Evolutionary conservation across 2,329 filamentous ascomycete species (phyloP).

Genomic region (Scolecobasidium constrictum): DNA sequence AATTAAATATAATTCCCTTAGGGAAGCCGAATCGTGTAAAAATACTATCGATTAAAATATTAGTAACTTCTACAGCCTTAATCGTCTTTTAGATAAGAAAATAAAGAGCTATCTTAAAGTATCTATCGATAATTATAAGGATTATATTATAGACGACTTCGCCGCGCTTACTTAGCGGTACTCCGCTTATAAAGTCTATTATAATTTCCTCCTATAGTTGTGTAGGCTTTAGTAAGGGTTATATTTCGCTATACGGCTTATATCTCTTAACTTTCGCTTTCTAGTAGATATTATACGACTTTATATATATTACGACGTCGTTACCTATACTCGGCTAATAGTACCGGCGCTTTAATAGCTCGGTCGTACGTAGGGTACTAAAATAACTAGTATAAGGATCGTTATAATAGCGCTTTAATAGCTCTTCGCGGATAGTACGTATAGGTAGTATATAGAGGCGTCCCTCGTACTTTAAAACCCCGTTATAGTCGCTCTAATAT

Average conservation of each 20-base stretch:
- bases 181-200: constrained; percentile 13
- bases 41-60: neutral
- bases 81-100: constrained; percentile 10
- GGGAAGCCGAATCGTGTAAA: constrained; percentile 6
- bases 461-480: neutral
- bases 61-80: constrained; percentile 11
- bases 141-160: constrained; percentile 12
- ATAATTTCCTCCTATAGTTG: constrained; percentile 11
- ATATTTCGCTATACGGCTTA: constrained; percentile 9
- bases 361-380: neutral
- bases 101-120: constrained; percentile 15
- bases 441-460: neutral
- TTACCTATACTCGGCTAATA: constrained; percentile 14
- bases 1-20: constrained; percentile 10
- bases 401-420: constrained; percentile 4
- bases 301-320: constrained; percentile 14
- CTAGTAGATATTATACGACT: constrained; percentile 11
- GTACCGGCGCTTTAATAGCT: constrained; percentile 1
- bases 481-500: neutral
- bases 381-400: constrained; percentile 4
- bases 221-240: constrained; percentile 7
- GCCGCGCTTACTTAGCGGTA: constrained; percentile 6
- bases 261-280: constrained; percentile 6
- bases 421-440: neutral
- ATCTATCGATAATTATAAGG: constrained; percentile 15